A percentile compares a stretch with the other conserved stretches of the same genome.
Evolutionary conservation across 805 yeast genomes (phyloP).

Genomic region (Hermanozyma aechmeae): DNA sequence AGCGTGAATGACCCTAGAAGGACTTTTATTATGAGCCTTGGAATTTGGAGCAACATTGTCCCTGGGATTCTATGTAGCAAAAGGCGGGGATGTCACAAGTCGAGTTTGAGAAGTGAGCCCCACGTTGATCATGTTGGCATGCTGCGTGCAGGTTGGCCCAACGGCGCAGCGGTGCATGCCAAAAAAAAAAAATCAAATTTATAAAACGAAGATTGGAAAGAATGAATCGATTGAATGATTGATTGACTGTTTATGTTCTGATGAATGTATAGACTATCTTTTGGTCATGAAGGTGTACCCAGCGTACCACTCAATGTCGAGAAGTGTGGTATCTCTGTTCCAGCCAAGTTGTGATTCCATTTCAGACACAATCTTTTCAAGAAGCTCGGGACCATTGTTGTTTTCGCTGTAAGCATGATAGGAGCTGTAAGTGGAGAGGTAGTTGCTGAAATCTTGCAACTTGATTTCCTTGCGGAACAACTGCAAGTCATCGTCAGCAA

Average conservation of each 20-base stretch:
- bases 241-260: no score
- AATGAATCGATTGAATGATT: no score
- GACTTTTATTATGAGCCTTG: slow-evolving; percentile 5
- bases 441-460: slow-evolving; percentile 38
- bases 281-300: slow-evolving; percentile 42
- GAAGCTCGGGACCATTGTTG: slow-evolving; percentile 22
- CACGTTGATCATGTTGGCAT: no score
- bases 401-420: slow-evolving; percentile 45
- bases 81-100: no score
- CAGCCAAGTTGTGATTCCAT: slow-evolving; percentile 37
- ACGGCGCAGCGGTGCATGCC: no score
- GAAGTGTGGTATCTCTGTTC: slow-evolving; percentile 28
- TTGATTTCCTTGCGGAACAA: slow-evolving; percentile 25
- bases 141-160: no score
- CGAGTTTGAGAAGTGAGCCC: no score
- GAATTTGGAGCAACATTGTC: slow-evolving; percentile 1
- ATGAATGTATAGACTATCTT: no score
- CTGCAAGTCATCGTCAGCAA: slow-evolving; percentile 15
- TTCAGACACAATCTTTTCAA: slow-evolving; percentile 21
- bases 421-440: slow-evolving; percentile 65
- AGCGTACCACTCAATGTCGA: slow-evolving; percentile 41
- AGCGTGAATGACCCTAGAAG: slow-evolving; percentile 18
- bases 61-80: no score
- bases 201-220: no score
- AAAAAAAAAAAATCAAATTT: no score